Base-by-base conservation (phyloP, 1,284 basidiomycete genomes). In the Porphyrellus sp. region DNA sequence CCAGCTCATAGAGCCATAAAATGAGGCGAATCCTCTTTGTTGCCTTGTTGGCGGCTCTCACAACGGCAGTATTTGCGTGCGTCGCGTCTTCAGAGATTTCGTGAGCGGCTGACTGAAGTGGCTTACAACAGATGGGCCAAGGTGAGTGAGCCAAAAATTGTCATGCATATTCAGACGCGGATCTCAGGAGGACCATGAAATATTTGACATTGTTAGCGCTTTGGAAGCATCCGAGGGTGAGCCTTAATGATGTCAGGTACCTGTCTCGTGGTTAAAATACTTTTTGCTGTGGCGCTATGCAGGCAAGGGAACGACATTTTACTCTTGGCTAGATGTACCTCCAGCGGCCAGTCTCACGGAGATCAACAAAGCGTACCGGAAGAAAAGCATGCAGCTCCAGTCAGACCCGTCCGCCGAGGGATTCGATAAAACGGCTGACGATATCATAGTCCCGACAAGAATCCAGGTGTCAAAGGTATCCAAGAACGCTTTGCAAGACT, bases 171-270 rank as follows among this genome's bases (percentile, higher is more conserved):
- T 54, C 46, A 44, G 27, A 48, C 41, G 23, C 53, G 12, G 24
- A 37, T 53, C 30, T 51, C 61, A 93, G 85, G 88, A 93, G 71
- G 92, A 95, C 74, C 80, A 94, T 75, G 94, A 98, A 72, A 94
- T 98, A 49, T 98, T 98, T 65, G 94, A 97, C 73, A 79, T 98
- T n/a, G 93, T 97, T 52, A 82, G 82, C 57, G 89, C 82, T 7
- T 72, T 98, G 30, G 86, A 96, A 72, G 73, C 75, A 1, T 77
- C 89, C 2, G 93, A 96, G 77, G 94, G 91, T 84, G 50, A 42
- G 67, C 57, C 42, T 41, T 25, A 25, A 38, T 27, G 39, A 43
- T 44, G 49, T 40, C 39, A 30, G 38, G 43, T 23, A 43, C 24
- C 4, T 34, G 31, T 9, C 34, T 33, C 16, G 35, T 47, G n/a